A percentile compares a stretch with the other conserved stretches of the same genome.
Conservation (phyloP, 139 green algal species). For the Coelastrella sp. region DNA sequence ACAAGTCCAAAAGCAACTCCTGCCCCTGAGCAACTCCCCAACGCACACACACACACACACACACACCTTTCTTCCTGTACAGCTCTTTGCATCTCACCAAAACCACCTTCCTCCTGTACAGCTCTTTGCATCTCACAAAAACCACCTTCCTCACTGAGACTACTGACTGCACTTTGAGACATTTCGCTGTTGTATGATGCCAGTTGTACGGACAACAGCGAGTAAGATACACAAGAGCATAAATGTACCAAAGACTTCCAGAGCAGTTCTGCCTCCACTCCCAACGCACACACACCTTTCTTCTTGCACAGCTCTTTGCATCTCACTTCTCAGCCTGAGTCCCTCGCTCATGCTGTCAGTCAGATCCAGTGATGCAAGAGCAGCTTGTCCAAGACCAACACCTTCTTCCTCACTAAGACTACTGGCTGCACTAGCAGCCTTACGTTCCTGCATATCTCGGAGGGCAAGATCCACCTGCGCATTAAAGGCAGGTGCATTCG, state of each 20-base stretch:
- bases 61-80: constrained; percentile 74
- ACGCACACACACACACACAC: too few relatives aligned
- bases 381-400: not conserved
- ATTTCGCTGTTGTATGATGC: too few relatives aligned
- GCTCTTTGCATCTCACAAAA: not conserved
- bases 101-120: constrained; percentile 68
- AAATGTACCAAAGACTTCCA: too few relatives aligned
- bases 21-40: too few relatives aligned
- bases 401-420: constrained; percentile 38
- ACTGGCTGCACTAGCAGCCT: constrained; percentile 62
- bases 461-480: constrained; percentile 78
- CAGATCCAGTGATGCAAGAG: constrained; percentile 56
- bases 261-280: too few relatives aligned
- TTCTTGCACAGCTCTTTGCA: constrained; percentile 74
- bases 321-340: constrained; percentile 70
- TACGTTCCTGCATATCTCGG: constrained; percentile 67
- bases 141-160: constrained; percentile 19
- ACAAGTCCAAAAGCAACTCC: too few relatives aligned
- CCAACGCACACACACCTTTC: constrained; percentile 57
- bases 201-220: too few relatives aligned
- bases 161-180: constrained; percentile 53
- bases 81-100: constrained; percentile 72
- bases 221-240: too few relatives aligned
- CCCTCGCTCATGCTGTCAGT: constrained; percentile 61
- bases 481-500: too few relatives aligned